phyloP scores from a whole-genome alignment of 805 yeast genomes.

The Maudiozyma turicensis region DNA sequence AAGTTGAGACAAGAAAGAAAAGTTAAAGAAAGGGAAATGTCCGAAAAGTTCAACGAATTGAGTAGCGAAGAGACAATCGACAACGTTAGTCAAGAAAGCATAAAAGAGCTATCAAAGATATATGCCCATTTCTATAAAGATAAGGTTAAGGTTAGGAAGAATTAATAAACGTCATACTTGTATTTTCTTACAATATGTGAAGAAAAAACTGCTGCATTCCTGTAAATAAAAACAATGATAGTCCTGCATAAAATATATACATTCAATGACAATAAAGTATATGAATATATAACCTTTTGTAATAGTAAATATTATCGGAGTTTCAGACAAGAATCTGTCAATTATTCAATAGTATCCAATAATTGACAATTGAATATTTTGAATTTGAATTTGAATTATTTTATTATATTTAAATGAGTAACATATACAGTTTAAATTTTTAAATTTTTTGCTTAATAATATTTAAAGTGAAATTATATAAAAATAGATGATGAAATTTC shows the following conservation, averaged over 20 bases:
- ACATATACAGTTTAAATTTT: conserved; percentile 8
- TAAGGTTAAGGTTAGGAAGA: background rate
- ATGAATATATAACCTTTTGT: background rate
- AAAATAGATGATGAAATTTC: background rate
- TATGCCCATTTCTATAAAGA: conserved; percentile 7
- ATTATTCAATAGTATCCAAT: too few species aligned
- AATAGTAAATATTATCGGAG: background rate
- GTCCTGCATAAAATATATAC: background rate
- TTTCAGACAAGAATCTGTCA: background rate
- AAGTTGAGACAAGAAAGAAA: conserved; percentile 12
- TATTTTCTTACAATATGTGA: background rate
- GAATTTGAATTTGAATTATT: background rate
- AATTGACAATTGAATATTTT: background rate
- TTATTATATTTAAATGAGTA: conserved; percentile 6
- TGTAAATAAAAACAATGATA: background rate
- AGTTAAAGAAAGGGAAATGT: conserved; percentile 13
- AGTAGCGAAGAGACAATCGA: conserved; percentile 4
- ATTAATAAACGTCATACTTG: background rate
- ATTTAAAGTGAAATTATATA: background rate
- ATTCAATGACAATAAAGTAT: background rate
- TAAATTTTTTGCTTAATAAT: background rate
- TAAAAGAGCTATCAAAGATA: conserved; percentile 6
- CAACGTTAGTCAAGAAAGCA: background rate
- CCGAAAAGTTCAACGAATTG: conserved; percentile 11
- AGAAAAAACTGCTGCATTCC: background rate